Conservation (phyloP, 768 basidiomycete genomes). For the Leccinum boreale region DNA sequence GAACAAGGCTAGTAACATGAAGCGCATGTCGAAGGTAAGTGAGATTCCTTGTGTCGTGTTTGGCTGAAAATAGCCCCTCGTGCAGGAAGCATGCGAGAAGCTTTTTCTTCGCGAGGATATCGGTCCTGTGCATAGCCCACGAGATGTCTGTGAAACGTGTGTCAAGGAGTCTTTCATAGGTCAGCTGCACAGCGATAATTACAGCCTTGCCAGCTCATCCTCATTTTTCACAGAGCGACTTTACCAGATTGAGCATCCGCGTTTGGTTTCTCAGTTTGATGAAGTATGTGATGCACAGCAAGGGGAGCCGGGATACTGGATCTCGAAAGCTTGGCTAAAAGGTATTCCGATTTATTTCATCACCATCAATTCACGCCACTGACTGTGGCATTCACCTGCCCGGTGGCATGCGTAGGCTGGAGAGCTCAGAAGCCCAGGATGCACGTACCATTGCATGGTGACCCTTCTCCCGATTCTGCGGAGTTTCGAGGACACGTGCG, state of each 20-base stretch:
- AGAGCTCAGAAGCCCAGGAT: constrained; percentile 67
- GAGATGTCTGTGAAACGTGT: constrained; percentile 62
- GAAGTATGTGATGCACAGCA: constrained; percentile 42
- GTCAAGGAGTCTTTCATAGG: constrained; percentile 57
- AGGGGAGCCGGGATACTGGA: constrained; percentile 55
- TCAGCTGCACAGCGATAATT: constrained; percentile 22
- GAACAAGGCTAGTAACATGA: constrained; percentile 56
- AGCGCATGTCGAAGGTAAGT: constrained; percentile 58
- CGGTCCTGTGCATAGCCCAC: constrained; percentile 43
- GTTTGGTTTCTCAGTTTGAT: constrained; percentile 57
- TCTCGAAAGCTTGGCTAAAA: constrained; percentile 78
- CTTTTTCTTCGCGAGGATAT: constrained; percentile 42
- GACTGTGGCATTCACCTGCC: constrained; percentile 5
- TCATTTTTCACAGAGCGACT: constrained; percentile 49
- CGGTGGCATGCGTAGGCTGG: constrained; percentile 57
- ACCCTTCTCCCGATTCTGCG: constrained; percentile 64
- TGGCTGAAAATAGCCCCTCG: background rate
- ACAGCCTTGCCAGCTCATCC: background rate
- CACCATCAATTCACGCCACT: constrained; percentile 9
- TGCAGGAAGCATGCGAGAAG: constrained; percentile 25
- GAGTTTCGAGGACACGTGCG: constrained; percentile 57
- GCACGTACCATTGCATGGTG: constrained; percentile 55
- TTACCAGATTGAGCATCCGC: constrained; percentile 68
- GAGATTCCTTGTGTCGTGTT: background rate
- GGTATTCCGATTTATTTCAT: constrained; percentile 39